Evolutionary conservation across 2,329 filamentous ascomycete genomes (phyloP).

Genomic region (Emmonsiellopsis sp.): DNA sequence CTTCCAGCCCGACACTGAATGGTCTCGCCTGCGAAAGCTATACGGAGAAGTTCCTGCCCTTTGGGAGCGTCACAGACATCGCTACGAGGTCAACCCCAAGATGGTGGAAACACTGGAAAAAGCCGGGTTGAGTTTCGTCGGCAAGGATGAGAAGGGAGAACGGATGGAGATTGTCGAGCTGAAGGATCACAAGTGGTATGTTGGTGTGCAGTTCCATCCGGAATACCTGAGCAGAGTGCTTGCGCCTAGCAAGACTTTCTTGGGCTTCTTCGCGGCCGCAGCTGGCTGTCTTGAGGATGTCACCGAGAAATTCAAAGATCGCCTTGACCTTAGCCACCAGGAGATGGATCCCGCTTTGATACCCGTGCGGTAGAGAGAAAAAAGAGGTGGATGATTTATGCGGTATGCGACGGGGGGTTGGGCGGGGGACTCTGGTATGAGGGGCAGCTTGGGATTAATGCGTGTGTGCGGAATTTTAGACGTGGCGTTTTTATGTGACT

Average conservation of each 20-base stretch:
- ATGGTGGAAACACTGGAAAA: slow-evolving; percentile 60
- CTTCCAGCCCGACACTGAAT: slow-evolving; percentile 68
- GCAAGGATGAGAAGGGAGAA: slow-evolving; percentile 67
- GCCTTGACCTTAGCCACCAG: slow-evolving; percentile 13
- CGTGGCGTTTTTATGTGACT: too few species aligned
- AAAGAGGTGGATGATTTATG: background rate
- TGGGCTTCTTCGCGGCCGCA: slow-evolving; percentile 75
- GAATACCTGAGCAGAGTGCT: slow-evolving; percentile 74
- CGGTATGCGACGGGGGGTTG: too few species aligned
- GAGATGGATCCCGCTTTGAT: background rate
- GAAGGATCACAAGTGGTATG: slow-evolving; percentile 74
- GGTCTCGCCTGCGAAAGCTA: slow-evolving; percentile 65
- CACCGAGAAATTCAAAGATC: slow-evolving; percentile 17
- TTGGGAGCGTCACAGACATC: slow-evolving; percentile 72
- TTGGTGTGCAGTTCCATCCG: slow-evolving; percentile 81
- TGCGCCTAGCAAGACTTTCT: slow-evolving; percentile 62
- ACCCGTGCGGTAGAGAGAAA: background rate
- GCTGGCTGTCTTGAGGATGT: slow-evolving; percentile 53
- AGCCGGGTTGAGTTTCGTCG: slow-evolving; percentile 64
- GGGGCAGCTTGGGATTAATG: too few species aligned
- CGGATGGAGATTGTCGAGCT: slow-evolving; percentile 79
- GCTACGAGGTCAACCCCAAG: slow-evolving; percentile 82
- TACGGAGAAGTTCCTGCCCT: slow-evolving; percentile 53
- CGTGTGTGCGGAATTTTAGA: too few species aligned
- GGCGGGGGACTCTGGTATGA: too few species aligned